Evolutionary conservation across 805 yeast species (phyloP), one percentile per base, ranked within the genome.

Genomic region (Saturnispora serradocipensis): DNA sequence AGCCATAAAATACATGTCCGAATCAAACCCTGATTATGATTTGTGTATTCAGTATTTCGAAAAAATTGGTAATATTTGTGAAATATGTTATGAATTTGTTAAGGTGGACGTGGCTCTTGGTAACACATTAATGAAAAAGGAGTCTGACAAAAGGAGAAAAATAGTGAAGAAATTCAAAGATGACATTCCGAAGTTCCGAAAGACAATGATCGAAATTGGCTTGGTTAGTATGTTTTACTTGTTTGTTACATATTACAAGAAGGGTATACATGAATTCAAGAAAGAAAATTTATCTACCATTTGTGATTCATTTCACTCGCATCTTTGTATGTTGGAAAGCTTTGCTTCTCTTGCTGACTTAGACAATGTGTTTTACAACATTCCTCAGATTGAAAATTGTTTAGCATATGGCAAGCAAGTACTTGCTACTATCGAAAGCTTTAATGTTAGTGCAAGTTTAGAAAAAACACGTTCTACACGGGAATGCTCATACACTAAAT

Each of bases 391-490:
- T 25, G 44, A 49, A 34, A 18, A 24, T 8, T 18, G 38, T 3
- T 28, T 49, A 24, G 45, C 32, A 10, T 40, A 39, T 18, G 36
- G 47, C 22, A 20, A 46, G 39, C 51, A 53, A 22, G 11, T 46
- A 16, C 45, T 50, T 25, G 46, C 53, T 3, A 16, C n/a, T 46
- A 27, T 35, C 16, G 18, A 22, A 11, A 28, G 39, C 13, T 27
- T 35, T 22, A 43, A 45, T n/a, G 48, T 52, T 28, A 18, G n/a
- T 25, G 11, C 48, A 5, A 22, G 16, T 27, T 4, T 24, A 4
- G 18, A 27, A 4, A n/a, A 20, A 3, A 8, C 5, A 27, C 42
- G 4, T 18, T 5, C 22, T 4, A 20, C 9, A 10, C 11, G 18
- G 3, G 9, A 4, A 20, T 13, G 11, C n/a, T n/a, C 39, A 6